Evolutionary conservation across 768 basidiomycete species (phyloP).

Genomic region (Rhizopogon vesiculosus): DNA sequence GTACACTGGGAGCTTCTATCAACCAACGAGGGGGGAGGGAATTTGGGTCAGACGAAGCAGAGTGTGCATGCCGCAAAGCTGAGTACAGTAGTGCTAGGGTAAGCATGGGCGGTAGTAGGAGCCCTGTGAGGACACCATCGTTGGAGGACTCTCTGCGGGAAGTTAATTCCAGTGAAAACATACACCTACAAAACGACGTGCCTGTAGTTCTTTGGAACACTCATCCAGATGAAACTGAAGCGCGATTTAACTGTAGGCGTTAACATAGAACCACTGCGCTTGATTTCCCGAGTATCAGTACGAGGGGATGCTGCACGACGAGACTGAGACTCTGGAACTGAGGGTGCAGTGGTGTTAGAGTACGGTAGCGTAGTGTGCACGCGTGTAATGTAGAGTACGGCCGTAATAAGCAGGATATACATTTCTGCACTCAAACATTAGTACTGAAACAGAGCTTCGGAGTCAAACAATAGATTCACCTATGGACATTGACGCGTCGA

Average conservation of each 20-base stretch:
- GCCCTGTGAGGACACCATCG: slow-evolving; percentile 80
- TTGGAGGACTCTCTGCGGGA: slow-evolving; percentile 66
- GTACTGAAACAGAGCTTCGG: slow-evolving; percentile 1
- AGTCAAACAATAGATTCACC: slow-evolving; percentile 32
- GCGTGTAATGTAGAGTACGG: slow-evolving; percentile 59
- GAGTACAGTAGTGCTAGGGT: slow-evolving; percentile 62
- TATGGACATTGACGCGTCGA: slow-evolving; percentile 43
- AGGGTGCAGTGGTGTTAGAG: slow-evolving; percentile 8
- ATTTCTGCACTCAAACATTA: slow-evolving; percentile 42
- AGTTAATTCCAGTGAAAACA: slow-evolving; percentile 3
- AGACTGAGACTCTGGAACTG: slow-evolving; percentile 16
- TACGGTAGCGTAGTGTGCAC: slow-evolving; percentile 47
- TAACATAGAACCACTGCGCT: slow-evolving; percentile 28
- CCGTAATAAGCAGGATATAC: slow-evolving; percentile 45
- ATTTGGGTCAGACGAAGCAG: slow-evolving; percentile 17
- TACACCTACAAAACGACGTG: slow-evolving; percentile 30
- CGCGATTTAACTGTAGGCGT: slow-evolving; percentile 38
- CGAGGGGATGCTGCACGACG: slow-evolving; percentile 34
- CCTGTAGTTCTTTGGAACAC: slow-evolving; percentile 82
- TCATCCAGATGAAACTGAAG: slow-evolving; percentile 84
- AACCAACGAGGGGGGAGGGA: slow-evolving; percentile 64
- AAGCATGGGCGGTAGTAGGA: slow-evolving; percentile 82
- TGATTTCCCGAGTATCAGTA: slow-evolving; percentile 44
- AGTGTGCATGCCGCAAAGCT: slow-evolving; percentile 35
- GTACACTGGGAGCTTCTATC: slow-evolving; percentile 65